phyloP scores from a whole-genome alignment of 2,329 filamentous ascomycete genomes.

The Beauveria asiatica region DNA sequence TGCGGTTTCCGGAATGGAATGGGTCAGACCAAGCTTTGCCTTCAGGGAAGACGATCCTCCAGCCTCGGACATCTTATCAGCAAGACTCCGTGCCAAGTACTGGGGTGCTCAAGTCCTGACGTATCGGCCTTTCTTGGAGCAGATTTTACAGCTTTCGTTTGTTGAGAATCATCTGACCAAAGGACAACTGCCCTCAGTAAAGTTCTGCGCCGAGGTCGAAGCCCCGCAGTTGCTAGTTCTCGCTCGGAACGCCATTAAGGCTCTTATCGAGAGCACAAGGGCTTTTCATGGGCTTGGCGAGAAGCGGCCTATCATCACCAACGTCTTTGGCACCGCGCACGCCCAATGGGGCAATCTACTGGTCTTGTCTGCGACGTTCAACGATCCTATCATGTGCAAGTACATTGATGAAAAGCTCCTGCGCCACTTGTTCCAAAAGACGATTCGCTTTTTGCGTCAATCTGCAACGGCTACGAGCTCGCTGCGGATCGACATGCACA shows the following conservation, averaged over 20 bases:
- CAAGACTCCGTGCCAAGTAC: constrained; percentile 84
- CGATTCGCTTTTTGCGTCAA: constrained; percentile 65
- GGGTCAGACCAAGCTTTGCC: constrained; percentile 41
- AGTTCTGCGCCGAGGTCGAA: constrained; percentile 29
- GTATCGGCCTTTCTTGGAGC: constrained; percentile 64
- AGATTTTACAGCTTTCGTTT: constrained; percentile 43
- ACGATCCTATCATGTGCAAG: constrained; percentile 51
- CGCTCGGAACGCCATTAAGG: constrained; percentile 56
- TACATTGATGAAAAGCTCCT: constrained; percentile 51
- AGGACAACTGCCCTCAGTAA: constrained; percentile 24
- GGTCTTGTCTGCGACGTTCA: constrained; percentile 75
- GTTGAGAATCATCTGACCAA: constrained; percentile 26
- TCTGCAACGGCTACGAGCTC: constrained; percentile 67
- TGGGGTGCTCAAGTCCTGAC: constrained; percentile 90
- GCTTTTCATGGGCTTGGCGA: constrained; percentile 62
- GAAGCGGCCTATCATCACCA: constrained; percentile 76
- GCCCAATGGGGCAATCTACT: constrained; percentile 96
- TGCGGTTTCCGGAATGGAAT: constrained; percentile 33
- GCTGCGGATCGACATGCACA: constrained; percentile 63
- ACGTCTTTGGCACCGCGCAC: constrained; percentile 93
- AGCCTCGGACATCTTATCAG: constrained; percentile 66
- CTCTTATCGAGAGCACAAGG: constrained; percentile 74
- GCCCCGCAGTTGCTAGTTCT: constrained; percentile 42
- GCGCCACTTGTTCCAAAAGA: constrained; percentile 56
- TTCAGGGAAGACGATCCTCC: constrained; percentile 63